Base-by-base conservation (phyloP, 2,329 filamentous ascomycete species). In the Calonectria crousiana region DNA sequence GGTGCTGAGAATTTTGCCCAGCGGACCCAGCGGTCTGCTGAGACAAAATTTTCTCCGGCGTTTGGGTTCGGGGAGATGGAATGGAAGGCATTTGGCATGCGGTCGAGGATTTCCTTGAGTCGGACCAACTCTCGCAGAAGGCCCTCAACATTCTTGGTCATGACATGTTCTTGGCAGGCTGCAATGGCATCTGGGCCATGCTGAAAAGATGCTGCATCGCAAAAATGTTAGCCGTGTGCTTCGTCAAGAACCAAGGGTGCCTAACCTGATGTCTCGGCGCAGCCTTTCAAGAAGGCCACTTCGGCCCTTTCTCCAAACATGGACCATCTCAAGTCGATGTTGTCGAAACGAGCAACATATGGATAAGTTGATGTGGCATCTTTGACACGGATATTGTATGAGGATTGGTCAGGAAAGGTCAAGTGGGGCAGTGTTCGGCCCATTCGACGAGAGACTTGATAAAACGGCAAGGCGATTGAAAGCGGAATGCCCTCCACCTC, bases 1-100 rank as follows among this genome's bases (percentile, higher is more conserved):
- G 88, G 88, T 0, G 89, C 84, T 0, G 86, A 88, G 77, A 90
- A 90, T 73, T 89, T 87, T 4, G 82, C 88, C 87, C 87, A 89
- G 26, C 87, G 84, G n/a, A 88, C 84, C 87, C 87, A 89, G 62
- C 87, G 84, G 30, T 87, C 85, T 3, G 84, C 87, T 0, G 87
- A 86, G 0, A 89, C 87, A 69, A 87, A 89, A 76, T 89, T 89
- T 9, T 89, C 87, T 0, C 88, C 88, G 0, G 88, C 87, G 71
- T 85, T 89, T 5, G 88, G 88, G 74, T 90, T 90, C 0, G 88
- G 85, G 0, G 87, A 88, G 74, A 90, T 90, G 70, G 88, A 86
- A 77, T 90, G 89, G 68, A 90, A 90, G 14, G 88, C 88, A 64
- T 88, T 88, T 1, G 88, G 87, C 84, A 90, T 88, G 51, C 87